A percentile compares a stretch with the other conserved stretches of the same genome.
Evolutionary conservation across 371 early-diverging fungal species (phyloP).

Genomic region (Zychaea mexicana): DNA sequence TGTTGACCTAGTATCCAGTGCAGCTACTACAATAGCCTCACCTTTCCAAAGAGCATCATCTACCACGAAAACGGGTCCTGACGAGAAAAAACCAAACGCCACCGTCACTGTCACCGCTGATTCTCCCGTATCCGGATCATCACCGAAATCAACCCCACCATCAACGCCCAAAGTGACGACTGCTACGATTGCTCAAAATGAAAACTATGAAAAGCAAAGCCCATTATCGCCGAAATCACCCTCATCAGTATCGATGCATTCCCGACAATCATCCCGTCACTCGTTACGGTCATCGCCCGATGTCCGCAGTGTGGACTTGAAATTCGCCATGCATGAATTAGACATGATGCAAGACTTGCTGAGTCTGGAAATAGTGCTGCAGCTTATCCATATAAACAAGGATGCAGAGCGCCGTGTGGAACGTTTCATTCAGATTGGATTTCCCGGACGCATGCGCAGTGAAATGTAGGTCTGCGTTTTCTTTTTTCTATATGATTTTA

Average conservation of each 20-base stretch:
- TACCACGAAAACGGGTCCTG: not conserved
- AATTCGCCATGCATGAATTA: slow-evolving; percentile 24
- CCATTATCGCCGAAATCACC: slow-evolving; percentile 11
- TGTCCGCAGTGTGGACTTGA: slow-evolving; percentile 7
- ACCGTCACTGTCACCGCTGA: no score
- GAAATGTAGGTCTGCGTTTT: slow-evolving; percentile 22
- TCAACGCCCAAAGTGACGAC: slow-evolving; percentile 16
- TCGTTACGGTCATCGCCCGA: slow-evolving; percentile 19
- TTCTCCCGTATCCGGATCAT: not conserved
- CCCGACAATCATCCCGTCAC: slow-evolving; percentile 18
- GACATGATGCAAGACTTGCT: slow-evolving; percentile 68
- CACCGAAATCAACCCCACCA: slow-evolving; percentile 24
- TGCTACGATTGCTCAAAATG: not conserved
- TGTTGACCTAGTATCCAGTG: slow-evolving; percentile 50
- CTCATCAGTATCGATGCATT: slow-evolving; percentile 7
- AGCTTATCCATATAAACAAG: slow-evolving; percentile 81
- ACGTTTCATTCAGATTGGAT: slow-evolving; percentile 24
- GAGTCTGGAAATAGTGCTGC: slow-evolving; percentile 77
- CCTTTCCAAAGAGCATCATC: slow-evolving; percentile 18
- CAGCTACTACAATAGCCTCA: slow-evolving; percentile 41
- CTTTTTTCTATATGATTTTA: not conserved
- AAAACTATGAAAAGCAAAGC: not conserved
- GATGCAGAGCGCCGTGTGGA: slow-evolving; percentile 72
- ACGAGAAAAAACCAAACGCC: not conserved
- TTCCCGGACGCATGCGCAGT: slow-evolving; percentile 27